Evolutionary conservation across 495 filamentous ascomycete genomes (phyloP), one percentile per base, ranked within the genome.

Genomic region (Aspergillus taichungensis): DNA sequence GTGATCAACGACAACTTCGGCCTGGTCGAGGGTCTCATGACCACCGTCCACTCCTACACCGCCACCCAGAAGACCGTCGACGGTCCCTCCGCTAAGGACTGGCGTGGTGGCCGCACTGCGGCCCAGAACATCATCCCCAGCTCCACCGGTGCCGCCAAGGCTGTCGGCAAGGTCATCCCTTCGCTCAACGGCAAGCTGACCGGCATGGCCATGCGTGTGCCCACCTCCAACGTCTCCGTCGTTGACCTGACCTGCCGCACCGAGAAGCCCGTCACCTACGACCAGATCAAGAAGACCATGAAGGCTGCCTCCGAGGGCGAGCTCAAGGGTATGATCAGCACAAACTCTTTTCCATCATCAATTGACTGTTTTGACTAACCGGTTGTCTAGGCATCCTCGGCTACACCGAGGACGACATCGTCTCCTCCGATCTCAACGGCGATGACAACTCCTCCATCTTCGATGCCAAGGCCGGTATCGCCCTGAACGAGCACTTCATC

Each of bases 41-140:
- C 92, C 70, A 98, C 92, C 50, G 79, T 97, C 70, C 92, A 98
- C 84, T 95, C 92, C 60, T 97, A 97, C 86, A 98, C 92, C 56
- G 94, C 92, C 59, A 98, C 92, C 67, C 92, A 98, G 78, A 97
- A 97, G 85, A 95, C 90, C 52, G 92, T 98, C 57, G 92, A 98
- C 60, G 94, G 89, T 60, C 92, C 92, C 55, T 97, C 92, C 37
- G 73, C 75, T 68, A 98, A 98, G 87, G 92, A 98, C 79, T 98
- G 92, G 92, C 83, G 92, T 73, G 92, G 92, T 78, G 92, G 92
- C 60, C 92, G 92, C 74, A 87, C 87, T 59, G 92, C 94, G 72
- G 94, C 92, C 56, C 85, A 94, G 79, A 98, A 98, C 83, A 98
- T 98, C 80, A 98, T 98, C 63, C 92, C 92, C 68, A 87, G 82